These are phyloP conservation scores for Fusarium sp. DNA, from an alignment of 2,329 filamentous ascomycete species.

Conservation along the genomic window DNA sequence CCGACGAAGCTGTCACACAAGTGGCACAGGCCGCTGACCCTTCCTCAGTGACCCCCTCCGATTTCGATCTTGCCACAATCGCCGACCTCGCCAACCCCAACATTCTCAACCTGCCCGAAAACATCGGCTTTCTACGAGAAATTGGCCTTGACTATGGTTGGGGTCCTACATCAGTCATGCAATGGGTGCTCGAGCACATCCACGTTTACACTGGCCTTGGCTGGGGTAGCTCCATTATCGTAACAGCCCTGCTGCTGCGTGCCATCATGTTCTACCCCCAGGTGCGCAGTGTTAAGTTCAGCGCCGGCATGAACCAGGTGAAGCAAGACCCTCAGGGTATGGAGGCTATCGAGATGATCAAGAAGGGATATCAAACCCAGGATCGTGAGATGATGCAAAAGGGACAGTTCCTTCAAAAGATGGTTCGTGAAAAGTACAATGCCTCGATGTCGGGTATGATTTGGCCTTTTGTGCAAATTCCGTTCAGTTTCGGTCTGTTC, in stretches of 20 bases:
- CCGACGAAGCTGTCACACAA: slow-evolving; percentile 41
- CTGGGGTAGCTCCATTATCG: slow-evolving; percentile 84
- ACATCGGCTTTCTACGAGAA: slow-evolving; percentile 84
- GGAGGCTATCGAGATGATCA: slow-evolving; percentile 64
- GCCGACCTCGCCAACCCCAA: slow-evolving; percentile 56
- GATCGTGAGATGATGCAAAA: slow-evolving; percentile 60
- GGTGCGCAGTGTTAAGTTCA: slow-evolving; percentile 52
- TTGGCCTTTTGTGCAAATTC: slow-evolving; percentile 63
- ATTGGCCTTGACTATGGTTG: slow-evolving; percentile 90
- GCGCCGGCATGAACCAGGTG: slow-evolving; percentile 72
- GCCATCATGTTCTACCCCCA: slow-evolving; percentile 73
- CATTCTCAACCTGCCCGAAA: slow-evolving; percentile 74
- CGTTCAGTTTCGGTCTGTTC: slow-evolving; percentile 86
- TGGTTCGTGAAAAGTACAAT: slow-evolving; percentile 55
- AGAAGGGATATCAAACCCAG: slow-evolving; percentile 55
- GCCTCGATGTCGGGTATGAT: slow-evolving; percentile 53
- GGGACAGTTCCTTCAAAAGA: slow-evolving; percentile 53
- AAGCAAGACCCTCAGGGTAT: slow-evolving; percentile 66
- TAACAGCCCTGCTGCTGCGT: slow-evolving; percentile 75
- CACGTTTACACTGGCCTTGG: slow-evolving; percentile 82
- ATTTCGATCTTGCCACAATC: slow-evolving; percentile 54
- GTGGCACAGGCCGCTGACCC: slow-evolving; percentile 35
- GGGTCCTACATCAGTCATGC: slow-evolving; percentile 79
- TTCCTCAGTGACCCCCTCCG: slow-evolving; percentile 45
- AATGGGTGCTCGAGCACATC: slow-evolving; percentile 84